A percentile compares a stretch with the other conserved stretches of the same genome.
Conservation (phyloP, 1,284 basidiomycete genomes). For the Microbotryomycetes sp. region DNA sequence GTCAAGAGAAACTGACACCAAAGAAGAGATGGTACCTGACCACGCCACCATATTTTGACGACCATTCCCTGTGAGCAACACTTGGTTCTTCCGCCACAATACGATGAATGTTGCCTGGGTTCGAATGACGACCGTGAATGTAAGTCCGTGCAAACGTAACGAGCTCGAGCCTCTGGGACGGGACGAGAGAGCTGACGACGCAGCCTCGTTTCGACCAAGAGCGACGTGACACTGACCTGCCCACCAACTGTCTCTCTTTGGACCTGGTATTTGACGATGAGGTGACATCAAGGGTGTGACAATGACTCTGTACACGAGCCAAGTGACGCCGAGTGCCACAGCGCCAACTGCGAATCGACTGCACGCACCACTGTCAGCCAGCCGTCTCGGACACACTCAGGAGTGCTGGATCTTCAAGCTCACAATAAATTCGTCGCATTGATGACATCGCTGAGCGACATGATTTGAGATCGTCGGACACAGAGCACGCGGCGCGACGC, state of each 20-base stretch:
- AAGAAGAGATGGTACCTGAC: conserved; percentile 56
- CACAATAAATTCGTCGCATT: no score
- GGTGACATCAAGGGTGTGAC: neutral
- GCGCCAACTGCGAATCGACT: no score
- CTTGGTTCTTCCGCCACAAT: conserved; percentile 56
- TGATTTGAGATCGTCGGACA: no score
- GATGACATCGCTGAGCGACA: no score
- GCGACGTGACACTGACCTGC: no score
- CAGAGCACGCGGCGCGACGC: no score
- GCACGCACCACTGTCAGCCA: no score
- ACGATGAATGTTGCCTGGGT: conserved; percentile 51
- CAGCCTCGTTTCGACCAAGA: no score
- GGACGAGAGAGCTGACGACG: neutral
- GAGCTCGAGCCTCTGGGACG: neutral
- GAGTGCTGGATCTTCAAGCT: no score
- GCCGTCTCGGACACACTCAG: no score
- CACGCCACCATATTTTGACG: conserved; percentile 49
- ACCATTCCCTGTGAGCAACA: conserved; percentile 47
- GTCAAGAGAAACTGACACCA: conserved; percentile 36
- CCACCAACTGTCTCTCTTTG: neutral
- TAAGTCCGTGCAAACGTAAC: no score
- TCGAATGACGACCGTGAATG: neutral
- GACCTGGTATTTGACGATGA: neutral
- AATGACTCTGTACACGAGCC: neutral
- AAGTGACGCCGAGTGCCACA: neutral